A percentile compares a stretch with the other conserved stretches of the same genome.
Conservation (phyloP, 2,329 filamentous ascomycete species). For the Exophiala sideris region DNA sequence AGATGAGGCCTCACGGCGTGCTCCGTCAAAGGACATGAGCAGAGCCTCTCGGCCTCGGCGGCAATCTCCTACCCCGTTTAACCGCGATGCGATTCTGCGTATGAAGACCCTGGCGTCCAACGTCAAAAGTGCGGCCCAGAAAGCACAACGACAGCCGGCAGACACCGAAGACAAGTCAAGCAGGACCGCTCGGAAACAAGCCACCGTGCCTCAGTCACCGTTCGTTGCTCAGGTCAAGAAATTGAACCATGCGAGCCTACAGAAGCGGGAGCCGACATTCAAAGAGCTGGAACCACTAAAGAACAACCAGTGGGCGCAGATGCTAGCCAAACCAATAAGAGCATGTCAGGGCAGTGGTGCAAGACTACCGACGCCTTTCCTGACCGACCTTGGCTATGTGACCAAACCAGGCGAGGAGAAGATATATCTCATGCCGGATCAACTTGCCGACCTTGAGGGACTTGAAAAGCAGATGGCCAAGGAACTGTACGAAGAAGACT, state of each 20-base stretch:
- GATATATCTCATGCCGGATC: constrained; percentile 19
- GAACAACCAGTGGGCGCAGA: constrained; percentile 26
- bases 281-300: constrained; percentile 16
- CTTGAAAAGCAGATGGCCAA: constrained; percentile 11
- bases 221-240: constrained; percentile 8
- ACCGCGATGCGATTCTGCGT: too few relatives aligned
- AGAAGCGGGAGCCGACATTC: constrained; percentile 8
- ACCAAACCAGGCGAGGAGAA: constrained; percentile 14
- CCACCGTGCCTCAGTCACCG: constrained; percentile 13
- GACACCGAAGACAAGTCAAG: too few relatives aligned
- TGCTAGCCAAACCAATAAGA: constrained; percentile 23
- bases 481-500: constrained; percentile 6
- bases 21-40: too few relatives aligned
- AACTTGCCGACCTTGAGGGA: constrained; percentile 22
- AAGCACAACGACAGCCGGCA: too few relatives aligned
- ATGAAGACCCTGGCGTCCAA: too few relatives aligned
- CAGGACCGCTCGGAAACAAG: neutral
- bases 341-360: constrained; percentile 19
- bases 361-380: constrained; percentile 20
- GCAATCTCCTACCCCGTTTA: too few relatives aligned
- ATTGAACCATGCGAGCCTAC: neutral
- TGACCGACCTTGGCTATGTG: constrained; percentile 18
- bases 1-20: too few relatives aligned
- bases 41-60: too few relatives aligned
- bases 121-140: too few relatives aligned